Conservation (phyloP, 257 asterid genomes). For the Echites panduratus region DNA sequence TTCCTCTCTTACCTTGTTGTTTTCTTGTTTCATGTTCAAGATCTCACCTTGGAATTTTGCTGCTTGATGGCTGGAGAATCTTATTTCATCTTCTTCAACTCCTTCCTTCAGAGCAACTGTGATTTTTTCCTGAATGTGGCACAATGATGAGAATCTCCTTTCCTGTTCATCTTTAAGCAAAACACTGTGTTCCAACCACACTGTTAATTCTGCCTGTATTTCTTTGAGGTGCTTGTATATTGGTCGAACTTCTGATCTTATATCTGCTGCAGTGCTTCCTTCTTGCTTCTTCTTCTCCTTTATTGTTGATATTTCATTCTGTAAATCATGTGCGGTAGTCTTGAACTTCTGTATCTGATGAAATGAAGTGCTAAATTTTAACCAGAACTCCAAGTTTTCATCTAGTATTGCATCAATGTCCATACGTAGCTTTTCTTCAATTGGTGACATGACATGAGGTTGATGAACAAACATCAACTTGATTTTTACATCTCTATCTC, state of each 20-base stretch:
- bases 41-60: conserved; percentile 91
- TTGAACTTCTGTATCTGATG: conserved; percentile 87
- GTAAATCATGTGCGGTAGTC: conserved; percentile 60
- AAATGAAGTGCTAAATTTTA: conserved; percentile 78
- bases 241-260: conserved; percentile 66
- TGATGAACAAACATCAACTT: conserved; percentile 25
- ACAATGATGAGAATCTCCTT: conserved; percentile 55
- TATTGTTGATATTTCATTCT: conserved; percentile 50
- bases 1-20: conserved; percentile 74
- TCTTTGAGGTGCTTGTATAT: conserved; percentile 82
- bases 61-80: conserved; percentile 83
- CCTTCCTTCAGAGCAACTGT: conserved; percentile 61
- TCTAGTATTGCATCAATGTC: conserved; percentile 74
- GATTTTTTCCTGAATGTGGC: conserved; percentile 76
- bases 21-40: conserved; percentile 89
- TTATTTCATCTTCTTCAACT: conserved; percentile 58
- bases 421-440: conserved; percentile 64
- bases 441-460: conserved; percentile 32
- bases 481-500: conserved; percentile 32
- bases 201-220: conserved; percentile 61
- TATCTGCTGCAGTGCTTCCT: conserved; percentile 31
- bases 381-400: conserved; percentile 88
- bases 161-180: conserved; percentile 65
- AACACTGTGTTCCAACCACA: conserved; percentile 69
- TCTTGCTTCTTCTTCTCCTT: conserved; percentile 54